These are phyloP conservation scores for Ceriops tagal DNA, from an alignment of 345 rosid species.

Conservation along the genomic window DNA sequence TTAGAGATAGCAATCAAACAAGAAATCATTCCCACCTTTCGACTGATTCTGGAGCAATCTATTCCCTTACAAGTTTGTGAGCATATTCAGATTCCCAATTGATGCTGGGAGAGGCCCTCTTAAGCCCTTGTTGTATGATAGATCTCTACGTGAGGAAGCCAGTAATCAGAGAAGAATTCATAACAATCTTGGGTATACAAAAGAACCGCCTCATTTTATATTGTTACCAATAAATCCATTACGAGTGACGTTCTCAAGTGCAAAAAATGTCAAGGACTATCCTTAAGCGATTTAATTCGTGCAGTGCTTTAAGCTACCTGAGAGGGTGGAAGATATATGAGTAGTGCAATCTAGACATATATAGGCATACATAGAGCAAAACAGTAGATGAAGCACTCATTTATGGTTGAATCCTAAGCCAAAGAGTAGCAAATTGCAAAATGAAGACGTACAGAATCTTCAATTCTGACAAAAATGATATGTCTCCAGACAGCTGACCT, in stretches of 20 bases:
- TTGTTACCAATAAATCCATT: too few relatives aligned
- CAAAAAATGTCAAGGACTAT: too few relatives aligned
- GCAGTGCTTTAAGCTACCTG: too few relatives aligned
- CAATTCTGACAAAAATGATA: constrained; percentile 51
- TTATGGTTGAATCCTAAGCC: background rate
- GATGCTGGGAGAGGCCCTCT: constrained; percentile 60
- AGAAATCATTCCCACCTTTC: background rate
- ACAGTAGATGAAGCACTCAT: too few relatives aligned
- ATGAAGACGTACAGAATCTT: constrained; percentile 50
- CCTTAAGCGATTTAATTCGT: too few relatives aligned
- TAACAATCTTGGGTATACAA: too few relatives aligned
- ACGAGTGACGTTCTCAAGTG: too few relatives aligned
- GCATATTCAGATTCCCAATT: constrained; percentile 54
- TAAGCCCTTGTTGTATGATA: constrained; percentile 61
- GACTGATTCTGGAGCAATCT: constrained; percentile 1
- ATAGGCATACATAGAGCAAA: too few relatives aligned
- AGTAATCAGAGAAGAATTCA: background rate
- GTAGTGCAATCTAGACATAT: too few relatives aligned
- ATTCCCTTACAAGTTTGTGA: constrained; percentile 59
- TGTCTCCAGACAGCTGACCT: constrained; percentile 60
- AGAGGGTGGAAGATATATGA: too few relatives aligned
- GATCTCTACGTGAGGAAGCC: constrained; percentile 49
- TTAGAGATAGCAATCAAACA: background rate
- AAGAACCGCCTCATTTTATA: too few relatives aligned
- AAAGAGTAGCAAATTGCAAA: background rate